Evolutionary conservation across 192 early-diverging fungal genomes (phyloP), one percentile per base, ranked within the genome.

Genomic region (Rhizophagus clarus): DNA sequence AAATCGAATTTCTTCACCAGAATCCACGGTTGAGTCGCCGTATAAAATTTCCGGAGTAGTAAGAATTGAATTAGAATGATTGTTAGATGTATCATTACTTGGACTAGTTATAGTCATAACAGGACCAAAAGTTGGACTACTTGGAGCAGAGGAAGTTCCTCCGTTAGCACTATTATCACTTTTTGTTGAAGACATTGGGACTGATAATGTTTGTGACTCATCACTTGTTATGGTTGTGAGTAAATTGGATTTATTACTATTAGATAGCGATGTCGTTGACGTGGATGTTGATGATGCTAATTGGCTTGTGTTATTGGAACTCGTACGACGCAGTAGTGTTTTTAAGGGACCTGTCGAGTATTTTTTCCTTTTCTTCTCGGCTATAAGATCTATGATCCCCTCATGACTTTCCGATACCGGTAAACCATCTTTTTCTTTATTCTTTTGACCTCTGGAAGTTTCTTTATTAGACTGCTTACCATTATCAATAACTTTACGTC

Each of bases 1-100:
- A 84, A 97, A 92, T 45, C 92, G 91, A 28, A 99, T 90, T 85
- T 97, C 96, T 31, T 94, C 95, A 28, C 92, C 92, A 12, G 85
- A 84, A 80, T 91, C 90, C 34, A 88, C 80, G 2, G 80, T 29
- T 22, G 85, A 82, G 63, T 91, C 89, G 2, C 90, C 90, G 60
- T 91, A 90, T 8, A 90, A 68, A 6, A 88, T 77, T 32, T 82
- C 82, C 0, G 81, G 83, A 60, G 79, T 80, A 32, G 79, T 80
- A 28, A 71, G 42, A 15, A 32, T 31, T 1, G 61, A 71, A 61
- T 49, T 75, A 1, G 66, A 62, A 63, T 68, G n/a, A 78, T 78
- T 49, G 4, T 82, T 80, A 6, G 81, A 81, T 61, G 51, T 84
- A 51, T 2, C 26, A 71, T 81, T 14, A 80, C 63, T 74, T 81